These are phyloP conservation scores for Meyerozyma elateridarum DNA, from an alignment of 1,139 yeast species.

Conservation along the genomic window DNA sequence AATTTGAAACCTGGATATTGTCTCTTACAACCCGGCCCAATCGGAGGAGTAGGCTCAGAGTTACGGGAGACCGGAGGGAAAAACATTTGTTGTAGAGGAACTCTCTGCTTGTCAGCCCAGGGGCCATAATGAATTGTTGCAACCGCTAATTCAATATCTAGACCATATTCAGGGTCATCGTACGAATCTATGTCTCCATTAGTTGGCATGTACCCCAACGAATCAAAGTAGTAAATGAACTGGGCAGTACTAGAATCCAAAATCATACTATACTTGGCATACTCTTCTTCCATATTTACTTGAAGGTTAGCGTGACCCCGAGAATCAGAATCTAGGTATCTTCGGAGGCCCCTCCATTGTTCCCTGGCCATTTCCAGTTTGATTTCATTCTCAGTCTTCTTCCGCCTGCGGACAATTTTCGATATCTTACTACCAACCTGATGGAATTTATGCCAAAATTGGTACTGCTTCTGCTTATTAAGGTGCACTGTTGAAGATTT, in stretches of 20 bases:
- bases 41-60: constrained; percentile 39
- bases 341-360: constrained; percentile 39
- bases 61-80: constrained; percentile 68
- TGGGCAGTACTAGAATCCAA: constrained; percentile 58
- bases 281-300: constrained; percentile 50
- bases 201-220: constrained; percentile 57
- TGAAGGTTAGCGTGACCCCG: constrained; percentile 28
- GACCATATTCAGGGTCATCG: constrained; percentile 58
- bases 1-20: constrained; percentile 53
- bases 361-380: constrained; percentile 8
- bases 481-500: constrained; percentile 8
- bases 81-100: constrained; percentile 57
- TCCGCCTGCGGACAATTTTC: not conserved
- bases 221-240: constrained; percentile 62
- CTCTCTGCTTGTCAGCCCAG: constrained; percentile 88
- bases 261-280: constrained; percentile 75
- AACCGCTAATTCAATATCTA: constrained; percentile 53
- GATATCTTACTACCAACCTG: constrained; percentile 12
- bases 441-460: constrained; percentile 21
- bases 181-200: constrained; percentile 12
- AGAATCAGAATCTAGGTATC: constrained; percentile 36
- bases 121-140: constrained; percentile 86
- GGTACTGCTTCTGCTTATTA: constrained; percentile 19
- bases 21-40: constrained; percentile 46
- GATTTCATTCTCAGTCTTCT: not conserved